Evolutionary conservation across 345 rosid genomes (phyloP), one percentile per base, ranked within the genome.

Genomic region (Rhodamnia rubescens): DNA sequence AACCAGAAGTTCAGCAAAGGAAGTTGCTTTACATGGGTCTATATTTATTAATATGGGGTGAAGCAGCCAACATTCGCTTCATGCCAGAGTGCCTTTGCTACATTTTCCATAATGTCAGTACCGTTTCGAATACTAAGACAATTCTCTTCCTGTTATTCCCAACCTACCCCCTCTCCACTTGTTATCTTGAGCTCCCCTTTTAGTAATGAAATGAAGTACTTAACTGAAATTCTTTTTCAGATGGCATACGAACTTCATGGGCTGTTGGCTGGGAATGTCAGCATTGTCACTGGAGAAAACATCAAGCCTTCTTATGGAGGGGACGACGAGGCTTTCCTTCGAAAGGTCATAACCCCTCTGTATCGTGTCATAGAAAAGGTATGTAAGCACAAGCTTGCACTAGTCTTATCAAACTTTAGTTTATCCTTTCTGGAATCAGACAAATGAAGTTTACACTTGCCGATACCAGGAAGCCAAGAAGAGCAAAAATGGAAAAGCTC

Each of bases 241-340:
- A 96, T 97, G 99, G 99, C 99, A 84, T 96, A 96, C 90, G 99
- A 97, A 90, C 98, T 97, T 88, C 98, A 96, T 86, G 98, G 98
- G 86, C 93, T 97, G 87, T 87, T 97, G 94, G 98, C 98, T 82
- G 99, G 99, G 89, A 97, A 97, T 90, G 98, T 97, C 86, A 95
- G 99, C 89, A 97, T 97, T 78, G 98, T 97, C 84, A 97, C 98
- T 29, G 98, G 99, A 88, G 99, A 97, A 92, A 97, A 96, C 89
- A 97, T 96, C 75, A 94, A 94, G 87, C 99, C 99, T 90, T 97
- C 99, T 83, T 97, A 96, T 85, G 99, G 98, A 82, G 99, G 99
- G 59, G 99, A 95, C 89, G 99, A 96, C 49, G 99, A 97, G 92
- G 97, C 99, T 56, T 95, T 95, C 90, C 90, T 97, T 88, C 91